Evolutionary conservation across 129 eudicot species (phyloP), one percentile per base, ranked within the genome.

Genomic region (Escallonia herrerae): DNA sequence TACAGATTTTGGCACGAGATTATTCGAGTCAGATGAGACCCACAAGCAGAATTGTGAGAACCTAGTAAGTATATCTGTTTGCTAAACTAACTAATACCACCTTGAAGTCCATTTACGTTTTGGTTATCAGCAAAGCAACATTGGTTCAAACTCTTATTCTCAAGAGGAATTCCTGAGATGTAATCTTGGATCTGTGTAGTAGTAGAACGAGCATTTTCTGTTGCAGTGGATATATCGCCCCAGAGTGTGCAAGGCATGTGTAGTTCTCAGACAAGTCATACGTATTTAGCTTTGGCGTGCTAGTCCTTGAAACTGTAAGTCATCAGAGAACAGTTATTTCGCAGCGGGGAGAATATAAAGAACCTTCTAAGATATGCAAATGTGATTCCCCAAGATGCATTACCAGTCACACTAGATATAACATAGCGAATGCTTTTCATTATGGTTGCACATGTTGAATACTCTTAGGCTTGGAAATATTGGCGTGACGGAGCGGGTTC

Each of bases 41-140:
- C 4, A 45, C 49, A 4, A 45, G 8, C 3, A 66, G 62, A 52
- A 52, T 74, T 40, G 73, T 52, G 8, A 73, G 77, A 13, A 74
- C 78, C 42, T 45, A 45, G 56, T 51, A 51, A 53, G 15, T 53
- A n/a, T n/a, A n/a, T n/a, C n/a, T n/a, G n/a, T n/a, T n/a, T n/a
- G n/a, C n/a, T n/a, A n/a, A n/a, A n/a, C n/a, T n/a, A 33, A 53
- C n/a, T n/a, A n/a, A n/a, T 12, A 6, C 12, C 14, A 12, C 15
- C 14, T 12, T n/a, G 4, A 45, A 4, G 49, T 4, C 5, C 8
- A 45, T 45, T 4, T 45, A 45, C 8, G 8, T 4, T 8, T 4
- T 8, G 4, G 4, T 4, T n/a, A n/a, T n/a, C n/a, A n/a, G n/a
- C n/a, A n/a, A n/a, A n/a, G n/a, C n/a, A n/a, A n/a, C n/a, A n/a